Conservation (phyloP, 2,329 filamentous ascomycete species). For the Fusarium annulatum region DNA sequence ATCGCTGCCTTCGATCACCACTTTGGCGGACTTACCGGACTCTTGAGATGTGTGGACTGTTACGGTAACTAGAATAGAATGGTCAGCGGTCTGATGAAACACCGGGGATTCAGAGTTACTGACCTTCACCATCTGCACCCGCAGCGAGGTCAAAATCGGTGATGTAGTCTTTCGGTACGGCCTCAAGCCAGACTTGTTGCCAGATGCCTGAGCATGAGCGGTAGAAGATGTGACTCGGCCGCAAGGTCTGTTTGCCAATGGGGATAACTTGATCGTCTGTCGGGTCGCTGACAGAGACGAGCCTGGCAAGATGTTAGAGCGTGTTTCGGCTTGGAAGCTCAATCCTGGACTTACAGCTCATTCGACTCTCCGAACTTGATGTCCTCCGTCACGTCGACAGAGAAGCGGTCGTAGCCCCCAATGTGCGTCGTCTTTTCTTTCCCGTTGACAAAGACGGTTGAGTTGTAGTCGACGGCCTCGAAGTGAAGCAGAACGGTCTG, state of each 20-base stretch:
- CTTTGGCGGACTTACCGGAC: background rate
- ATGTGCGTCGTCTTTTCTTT: constrained; percentile 23
- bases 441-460: constrained; percentile 24
- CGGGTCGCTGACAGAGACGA: constrained; percentile 72
- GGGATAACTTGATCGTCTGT: constrained; percentile 72
- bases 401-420: constrained; percentile 29
- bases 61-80: background rate
- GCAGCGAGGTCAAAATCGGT: constrained; percentile 69
- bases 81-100: background rate
- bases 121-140: constrained; percentile 48
- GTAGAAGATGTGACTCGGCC: constrained; percentile 74
- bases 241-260: constrained; percentile 71
- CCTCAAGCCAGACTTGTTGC: constrained; percentile 78
- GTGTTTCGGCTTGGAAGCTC: rapidly evolving
- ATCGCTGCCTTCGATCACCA: background rate
- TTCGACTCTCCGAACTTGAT: constrained; percentile 23
- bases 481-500: constrained; percentile 22
- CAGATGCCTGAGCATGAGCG: constrained; percentile 79
- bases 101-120: rapidly evolving
- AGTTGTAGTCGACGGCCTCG: constrained; percentile 33
- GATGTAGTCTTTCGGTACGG: constrained; percentile 68
- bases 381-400: constrained; percentile 11
- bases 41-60: constrained; percentile 2
- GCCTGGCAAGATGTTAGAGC: background rate
- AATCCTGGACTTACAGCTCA: background rate